A percentile compares a stretch with the other conserved stretches of the same genome.
These are phyloP conservation scores for Hortaea werneckii DNA, from an alignment of 2,329 filamentous ascomycete genomes.

Conservation along the genomic window DNA sequence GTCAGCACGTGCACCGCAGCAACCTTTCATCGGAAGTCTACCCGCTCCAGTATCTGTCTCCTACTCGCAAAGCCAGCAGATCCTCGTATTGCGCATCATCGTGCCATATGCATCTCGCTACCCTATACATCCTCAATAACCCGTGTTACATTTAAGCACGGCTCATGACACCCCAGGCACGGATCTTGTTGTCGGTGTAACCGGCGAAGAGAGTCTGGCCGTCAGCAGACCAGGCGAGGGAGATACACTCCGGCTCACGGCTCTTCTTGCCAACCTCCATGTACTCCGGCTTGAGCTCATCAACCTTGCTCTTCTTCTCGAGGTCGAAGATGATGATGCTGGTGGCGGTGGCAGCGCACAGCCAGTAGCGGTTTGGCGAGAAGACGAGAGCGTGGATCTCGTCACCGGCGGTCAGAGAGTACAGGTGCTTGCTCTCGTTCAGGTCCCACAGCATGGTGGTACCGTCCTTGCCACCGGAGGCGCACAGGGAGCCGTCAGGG, in stretches of 20 bases:
- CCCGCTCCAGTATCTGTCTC: conserved; percentile 10
- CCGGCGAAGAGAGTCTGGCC: conserved; percentile 98
- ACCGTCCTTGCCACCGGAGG: conserved; percentile 98
- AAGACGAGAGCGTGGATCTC: conserved; percentile 99
- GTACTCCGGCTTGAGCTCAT: conserved; percentile 99
- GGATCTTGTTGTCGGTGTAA: conserved; percentile 99
- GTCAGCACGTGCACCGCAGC: conserved; percentile 22
- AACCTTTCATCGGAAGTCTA: conserved; percentile 28
- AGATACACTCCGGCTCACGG: conserved; percentile 96
- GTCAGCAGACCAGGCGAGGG: conserved; percentile 93
- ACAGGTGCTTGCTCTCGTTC: conserved; percentile 99
- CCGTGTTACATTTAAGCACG: conserved; percentile 40
- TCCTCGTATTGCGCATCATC: conserved; percentile 30
- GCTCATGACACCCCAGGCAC: conserved; percentile 96
- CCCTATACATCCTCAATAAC: background rate
- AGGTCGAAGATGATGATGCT: conserved; percentile 99
- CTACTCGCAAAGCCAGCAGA: conserved; percentile 15
- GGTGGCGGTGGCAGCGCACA: conserved; percentile 93
- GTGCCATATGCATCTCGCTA: conserved; percentile 14
- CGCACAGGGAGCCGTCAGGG: conserved; percentile 96
- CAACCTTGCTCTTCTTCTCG: conserved; percentile 99
- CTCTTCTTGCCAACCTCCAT: conserved; percentile 95
- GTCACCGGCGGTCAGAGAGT: conserved; percentile 98
- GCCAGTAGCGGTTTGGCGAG: conserved; percentile 99
- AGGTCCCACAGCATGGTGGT: conserved; percentile 99